phyloP scores from a whole-genome alignment of 208 protist species.

The Leishmania turanica region DNA sequence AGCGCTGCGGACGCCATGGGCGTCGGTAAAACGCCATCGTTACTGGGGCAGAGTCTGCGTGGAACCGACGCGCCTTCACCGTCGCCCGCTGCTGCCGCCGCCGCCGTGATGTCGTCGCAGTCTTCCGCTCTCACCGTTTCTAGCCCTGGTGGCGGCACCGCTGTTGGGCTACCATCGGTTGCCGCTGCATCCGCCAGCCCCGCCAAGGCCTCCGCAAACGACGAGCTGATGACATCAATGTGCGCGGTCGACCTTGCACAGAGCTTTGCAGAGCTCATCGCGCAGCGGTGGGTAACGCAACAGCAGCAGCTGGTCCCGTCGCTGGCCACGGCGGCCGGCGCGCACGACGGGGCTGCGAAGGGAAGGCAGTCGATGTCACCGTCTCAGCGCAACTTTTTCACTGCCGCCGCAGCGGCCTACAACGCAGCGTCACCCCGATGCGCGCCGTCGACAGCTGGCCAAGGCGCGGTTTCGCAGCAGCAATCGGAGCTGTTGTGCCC shows the following conservation, averaged over 20 bases:
- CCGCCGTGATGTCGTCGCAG: not conserved
- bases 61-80: not conserved
- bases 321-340: not conserved
- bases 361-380: not conserved
- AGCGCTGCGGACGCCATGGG: not conserved
- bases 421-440: not conserved
- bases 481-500: not conserved
- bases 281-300: constrained; percentile 20
- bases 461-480: not conserved
- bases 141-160: not conserved
- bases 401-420: not conserved
- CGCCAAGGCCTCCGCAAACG: constrained; percentile 1
- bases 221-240: constrained; percentile 18
- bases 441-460: not conserved
- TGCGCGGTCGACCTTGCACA: constrained; percentile 28
- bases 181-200: not conserved
- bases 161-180: not conserved
- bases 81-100: not conserved
- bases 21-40: not conserved
- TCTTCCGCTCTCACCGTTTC: not conserved
- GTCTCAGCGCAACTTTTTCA: not conserved
- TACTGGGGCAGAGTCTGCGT: not conserved
- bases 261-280: constrained; percentile 20
- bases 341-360: not conserved
- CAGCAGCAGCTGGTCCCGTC: constrained; percentile 9